Evolutionary conservation across 495 filamentous ascomycete species (phyloP), one percentile per base, ranked within the genome.

Genomic region (Neurospora sp.): DNA sequence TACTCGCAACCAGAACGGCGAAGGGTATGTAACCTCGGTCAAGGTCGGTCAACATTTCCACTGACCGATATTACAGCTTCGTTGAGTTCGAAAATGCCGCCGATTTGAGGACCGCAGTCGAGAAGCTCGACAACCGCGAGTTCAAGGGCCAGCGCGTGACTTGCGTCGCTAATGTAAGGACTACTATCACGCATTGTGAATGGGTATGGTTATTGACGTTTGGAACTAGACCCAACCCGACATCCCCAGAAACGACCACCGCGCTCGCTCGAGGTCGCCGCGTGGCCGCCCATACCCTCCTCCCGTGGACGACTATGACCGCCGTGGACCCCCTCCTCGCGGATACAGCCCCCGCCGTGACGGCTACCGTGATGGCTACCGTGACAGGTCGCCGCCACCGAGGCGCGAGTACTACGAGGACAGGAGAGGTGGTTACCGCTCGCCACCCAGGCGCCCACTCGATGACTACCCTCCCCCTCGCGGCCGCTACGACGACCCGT

Each of bases 31-130:
- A 31, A 37, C 74, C 60, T 1, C 27, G 12, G 27, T 35, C 0
- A 66, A 5, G 27, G 27, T 18, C 14, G 4, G 5, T 66, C 6
- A 9, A 66, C 6, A 9, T 18, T 18, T 66, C 12, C 71, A 16
- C 54, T 66, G 54, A 66, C 60, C 10, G 14, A 62, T 41, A 38
- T 4, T 37, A 31, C 70, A 98, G 96, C 80, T 98, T 98, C 83
- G 96, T 99, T 77, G 96, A 99, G 81, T 99, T 97, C 78, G 96
- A 99, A 84, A 97, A 93, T 70, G 91, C 91, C 39, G 90, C 88
- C 72, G 96, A 99, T 81, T 86, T 99, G 72, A 94, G 93, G 81
- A 89, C 90, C 49, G 96, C 96, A 44, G 92, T 98, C 73, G 91
- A 97, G 79, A 97, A 97, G 82, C 90, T 99, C 62, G 95, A 99